Conservation (phyloP, 192 early-diverging fungal species). For the Linnemannia hyalina region DNA sequence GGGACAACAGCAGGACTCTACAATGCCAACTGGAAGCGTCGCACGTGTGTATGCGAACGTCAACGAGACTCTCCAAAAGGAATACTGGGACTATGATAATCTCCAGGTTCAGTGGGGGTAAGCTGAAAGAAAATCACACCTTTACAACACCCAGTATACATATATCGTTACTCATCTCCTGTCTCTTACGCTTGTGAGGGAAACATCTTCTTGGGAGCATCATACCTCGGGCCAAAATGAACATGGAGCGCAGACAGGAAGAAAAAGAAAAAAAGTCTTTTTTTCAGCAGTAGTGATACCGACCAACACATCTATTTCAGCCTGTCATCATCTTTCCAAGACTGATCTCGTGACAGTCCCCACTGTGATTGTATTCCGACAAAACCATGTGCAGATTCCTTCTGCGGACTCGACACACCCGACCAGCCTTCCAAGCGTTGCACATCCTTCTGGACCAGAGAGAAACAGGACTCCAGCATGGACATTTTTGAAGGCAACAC, state of each 20-base stretch:
- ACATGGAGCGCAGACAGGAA: neutral
- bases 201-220: neutral
- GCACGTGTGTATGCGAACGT: slow-evolving; percentile 94
- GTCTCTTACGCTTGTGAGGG: neutral
- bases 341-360: slow-evolving; percentile 7
- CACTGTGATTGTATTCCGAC: neutral
- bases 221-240: neutral
- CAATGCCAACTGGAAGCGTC: slow-evolving; percentile 66
- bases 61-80: slow-evolving; percentile 81
- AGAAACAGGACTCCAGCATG: neutral
- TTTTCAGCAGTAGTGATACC: neutral
- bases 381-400: neutral
- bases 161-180: neutral
- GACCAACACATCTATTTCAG: neutral
- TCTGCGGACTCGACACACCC: neutral
- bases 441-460: neutral
- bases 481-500: neutral
- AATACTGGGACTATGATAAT: slow-evolving; percentile 99
- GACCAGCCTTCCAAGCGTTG: neutral
- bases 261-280: neutral
- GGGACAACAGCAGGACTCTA: slow-evolving; percentile 7
- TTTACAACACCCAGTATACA: neutral
- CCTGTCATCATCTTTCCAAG: slow-evolving; percentile 15
- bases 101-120: slow-evolving; percentile 94
- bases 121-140: slow-evolving; percentile 19